phyloP scores from a whole-genome alignment of 1,284 basidiomycete genomes.

The Austroboletus sp. region DNA sequence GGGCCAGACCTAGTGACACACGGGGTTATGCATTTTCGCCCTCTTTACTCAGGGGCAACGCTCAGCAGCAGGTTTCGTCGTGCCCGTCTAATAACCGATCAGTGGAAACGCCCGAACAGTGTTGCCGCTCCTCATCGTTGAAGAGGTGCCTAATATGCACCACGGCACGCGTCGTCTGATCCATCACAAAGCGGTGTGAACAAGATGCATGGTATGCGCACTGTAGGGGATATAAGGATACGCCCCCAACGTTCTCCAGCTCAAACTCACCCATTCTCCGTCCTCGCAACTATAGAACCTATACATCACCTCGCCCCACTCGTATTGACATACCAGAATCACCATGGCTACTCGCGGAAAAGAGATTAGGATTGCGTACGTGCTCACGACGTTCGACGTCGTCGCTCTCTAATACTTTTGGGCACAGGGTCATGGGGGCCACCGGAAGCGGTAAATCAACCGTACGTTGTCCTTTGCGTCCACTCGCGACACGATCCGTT shows the following conservation, averaged over 20 bases:
- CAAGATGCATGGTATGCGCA: slow-evolving; percentile 7
- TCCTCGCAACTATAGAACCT: background rate
- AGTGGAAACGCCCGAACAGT: slow-evolving; percentile 20
- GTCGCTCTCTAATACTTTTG: slow-evolving; percentile 1
- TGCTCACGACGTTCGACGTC: background rate
- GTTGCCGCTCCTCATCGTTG: slow-evolving; percentile 8
- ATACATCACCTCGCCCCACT: background rate
- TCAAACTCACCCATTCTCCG: slow-evolving; percentile 6
- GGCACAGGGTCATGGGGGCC: slow-evolving; percentile 39
- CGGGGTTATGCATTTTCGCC: no score
- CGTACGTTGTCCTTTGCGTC: slow-evolving; percentile 22
- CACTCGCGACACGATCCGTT: background rate
- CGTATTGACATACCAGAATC: background rate
- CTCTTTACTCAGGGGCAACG: slow-evolving; percentile 2
- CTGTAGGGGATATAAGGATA: slow-evolving; percentile 17
- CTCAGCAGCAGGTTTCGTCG: slow-evolving; percentile 25
- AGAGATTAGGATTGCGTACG: slow-evolving; percentile 32
- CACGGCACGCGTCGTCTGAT: slow-evolving; percentile 14
- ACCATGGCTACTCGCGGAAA: slow-evolving; percentile 27
- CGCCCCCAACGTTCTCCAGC: background rate
- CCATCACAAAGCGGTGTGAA: slow-evolving; percentile 15
- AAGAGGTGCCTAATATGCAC: background rate
- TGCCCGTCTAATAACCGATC: slow-evolving; percentile 27
- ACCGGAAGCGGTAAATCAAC: slow-evolving; percentile 43
- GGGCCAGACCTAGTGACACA: background rate